Conservation (phyloP, 495 filamentous ascomycete species). For the Podospora comata region DNA sequence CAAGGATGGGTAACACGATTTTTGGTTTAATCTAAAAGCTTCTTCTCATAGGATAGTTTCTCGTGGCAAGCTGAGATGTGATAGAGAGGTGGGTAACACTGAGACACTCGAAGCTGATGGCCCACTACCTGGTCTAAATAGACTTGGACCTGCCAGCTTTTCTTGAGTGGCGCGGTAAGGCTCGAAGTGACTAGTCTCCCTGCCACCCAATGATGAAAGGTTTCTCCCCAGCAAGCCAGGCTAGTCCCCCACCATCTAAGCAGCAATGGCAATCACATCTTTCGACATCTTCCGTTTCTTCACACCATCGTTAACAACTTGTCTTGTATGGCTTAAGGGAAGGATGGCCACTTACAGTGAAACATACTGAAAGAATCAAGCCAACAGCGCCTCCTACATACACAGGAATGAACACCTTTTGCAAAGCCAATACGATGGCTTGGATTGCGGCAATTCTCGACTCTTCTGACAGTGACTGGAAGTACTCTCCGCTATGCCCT, state of each 20-base stretch:
- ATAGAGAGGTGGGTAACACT: too few relatives aligned
- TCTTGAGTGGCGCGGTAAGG: background rate
- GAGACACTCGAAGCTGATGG: too few relatives aligned
- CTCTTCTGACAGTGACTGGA: background rate
- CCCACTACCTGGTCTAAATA: background rate
- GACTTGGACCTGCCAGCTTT: background rate
- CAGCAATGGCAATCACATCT: background rate
- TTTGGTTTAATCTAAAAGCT: background rate
- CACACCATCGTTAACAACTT: background rate
- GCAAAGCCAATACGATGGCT: background rate
- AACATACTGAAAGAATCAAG: background rate
- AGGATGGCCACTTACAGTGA: background rate
- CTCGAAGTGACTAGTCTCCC: background rate
- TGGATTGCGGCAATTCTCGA: background rate
- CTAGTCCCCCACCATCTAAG: background rate
- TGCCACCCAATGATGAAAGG: background rate
- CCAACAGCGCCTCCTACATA: background rate
- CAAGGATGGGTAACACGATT: background rate
- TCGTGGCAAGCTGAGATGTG: background rate
- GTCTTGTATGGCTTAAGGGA: too few relatives aligned
- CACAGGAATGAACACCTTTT: background rate
- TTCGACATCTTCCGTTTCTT: background rate
- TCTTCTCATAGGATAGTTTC: background rate
- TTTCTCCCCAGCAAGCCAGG: too few relatives aligned
- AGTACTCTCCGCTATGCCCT: background rate